Evolutionary conservation across 1,284 basidiomycete species (phyloP).

Genomic region (Ustilago trichophora): DNA sequence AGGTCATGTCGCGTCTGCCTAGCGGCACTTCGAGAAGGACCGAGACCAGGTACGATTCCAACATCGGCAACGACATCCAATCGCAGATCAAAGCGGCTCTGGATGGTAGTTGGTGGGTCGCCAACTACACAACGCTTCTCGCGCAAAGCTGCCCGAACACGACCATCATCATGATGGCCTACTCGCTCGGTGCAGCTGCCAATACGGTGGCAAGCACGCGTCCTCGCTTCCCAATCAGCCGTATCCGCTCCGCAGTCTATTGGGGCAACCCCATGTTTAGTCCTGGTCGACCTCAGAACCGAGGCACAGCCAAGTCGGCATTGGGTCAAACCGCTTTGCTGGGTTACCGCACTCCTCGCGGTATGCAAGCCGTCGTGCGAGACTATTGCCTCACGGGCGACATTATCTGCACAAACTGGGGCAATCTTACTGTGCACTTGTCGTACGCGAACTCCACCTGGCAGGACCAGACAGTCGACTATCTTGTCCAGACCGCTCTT

Average conservation of each 20-base stretch:
- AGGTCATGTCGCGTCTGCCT: constrained; percentile 24
- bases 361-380: constrained; percentile 14
- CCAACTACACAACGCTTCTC: constrained; percentile 25
- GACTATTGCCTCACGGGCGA: constrained; percentile 15
- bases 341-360: constrained; percentile 21
- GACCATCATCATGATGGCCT: constrained; percentile 34
- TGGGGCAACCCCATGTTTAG: constrained; percentile 14
- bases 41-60: constrained; percentile 26
- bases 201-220: constrained; percentile 17
- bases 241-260: constrained; percentile 4
- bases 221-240: constrained; percentile 19
- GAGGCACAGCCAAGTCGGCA: constrained; percentile 8
- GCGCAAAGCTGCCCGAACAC: constrained; percentile 30
- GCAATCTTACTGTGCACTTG: constrained; percentile 9
- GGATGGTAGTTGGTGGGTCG: constrained; percentile 19
- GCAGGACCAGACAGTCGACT: constrained; percentile 21
- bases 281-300: constrained; percentile 18
- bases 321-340: constrained; percentile 15
- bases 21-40: constrained; percentile 10
- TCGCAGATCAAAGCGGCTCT: constrained; percentile 20
- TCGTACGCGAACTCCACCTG: constrained; percentile 18
- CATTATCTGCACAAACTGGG: constrained; percentile 15
- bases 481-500: constrained; percentile 15
- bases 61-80: constrained; percentile 17
- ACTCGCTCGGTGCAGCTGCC: constrained; percentile 25